Percentiles rank a stretch among this genome's conserved stretches.
These are phyloP conservation scores for Malus orientalis DNA, from an alignment of 306 rosid species.

Conservation along the genomic window DNA sequence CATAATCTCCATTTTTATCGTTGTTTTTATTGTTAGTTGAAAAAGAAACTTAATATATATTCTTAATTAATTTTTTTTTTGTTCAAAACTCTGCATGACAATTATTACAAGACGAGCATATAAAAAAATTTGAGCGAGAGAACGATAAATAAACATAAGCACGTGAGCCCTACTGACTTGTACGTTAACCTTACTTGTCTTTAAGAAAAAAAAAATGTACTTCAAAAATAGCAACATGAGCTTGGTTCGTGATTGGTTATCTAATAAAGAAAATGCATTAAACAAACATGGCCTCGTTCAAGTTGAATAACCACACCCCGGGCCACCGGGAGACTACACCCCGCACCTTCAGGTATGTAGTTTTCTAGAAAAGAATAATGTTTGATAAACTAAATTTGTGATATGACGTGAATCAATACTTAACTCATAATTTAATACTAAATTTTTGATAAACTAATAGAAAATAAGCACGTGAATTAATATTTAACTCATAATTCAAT, in stretches of 20 bases:
- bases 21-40: no score
- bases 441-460: no score
- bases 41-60: neutral
- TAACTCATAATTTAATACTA: no score
- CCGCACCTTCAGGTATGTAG: no score
- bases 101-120: constrained; percentile 1
- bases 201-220: neutral
- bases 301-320: neutral
- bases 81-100: neutral
- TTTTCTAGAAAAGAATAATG: no score
- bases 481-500: no score
- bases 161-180: constrained; percentile 33
- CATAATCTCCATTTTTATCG: no score
- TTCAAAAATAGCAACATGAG: neutral
- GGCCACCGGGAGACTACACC: constrained; percentile 3
- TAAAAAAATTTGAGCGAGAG: neutral
- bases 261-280: constrained; percentile 10
- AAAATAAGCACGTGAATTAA: no score
- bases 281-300: neutral
- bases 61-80: neutral
- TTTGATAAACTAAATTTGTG: no score
- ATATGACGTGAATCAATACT: no score
- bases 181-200: constrained; percentile 5
- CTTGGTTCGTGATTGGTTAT: neutral
- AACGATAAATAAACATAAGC: neutral